These are phyloP conservation scores for Talaromyces funiculosus DNA, from an alignment of 2,329 filamentous ascomycete genomes.

Conservation along the genomic window DNA sequence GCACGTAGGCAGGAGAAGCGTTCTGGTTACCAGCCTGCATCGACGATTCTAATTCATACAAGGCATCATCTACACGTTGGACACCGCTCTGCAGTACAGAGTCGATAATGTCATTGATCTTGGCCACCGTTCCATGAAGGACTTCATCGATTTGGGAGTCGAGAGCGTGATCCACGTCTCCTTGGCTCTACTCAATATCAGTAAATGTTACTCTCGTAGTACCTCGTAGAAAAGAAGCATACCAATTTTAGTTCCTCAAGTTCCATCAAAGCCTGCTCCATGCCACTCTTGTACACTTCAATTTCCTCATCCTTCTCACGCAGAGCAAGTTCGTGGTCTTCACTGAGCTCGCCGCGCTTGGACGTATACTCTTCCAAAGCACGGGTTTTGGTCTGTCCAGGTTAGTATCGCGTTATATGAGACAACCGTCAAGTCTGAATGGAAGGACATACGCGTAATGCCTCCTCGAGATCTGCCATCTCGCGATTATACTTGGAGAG, in stretches of 20 bases:
- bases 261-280: constrained; percentile 93
- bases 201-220: not conserved
- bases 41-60: constrained; percentile 94
- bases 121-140: constrained; percentile 76
- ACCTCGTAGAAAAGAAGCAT: constrained; percentile 18
- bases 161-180: constrained; percentile 70
- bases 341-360: constrained; percentile 72
- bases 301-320: constrained; percentile 96
- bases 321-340: constrained; percentile 77
- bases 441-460: constrained; percentile 51
- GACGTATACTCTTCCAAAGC: constrained; percentile 77
- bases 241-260: constrained; percentile 74
- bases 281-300: constrained; percentile 94
- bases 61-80: constrained; percentile 86
- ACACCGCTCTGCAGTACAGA: constrained; percentile 91
- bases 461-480: constrained; percentile 93
- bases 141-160: constrained; percentile 89
- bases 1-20: constrained; percentile 85
- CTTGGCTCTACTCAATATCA: constrained; percentile 50
- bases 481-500: constrained; percentile 94
- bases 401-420: constrained; percentile 6
- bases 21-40: constrained; percentile 99
- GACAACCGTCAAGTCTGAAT: not conserved
- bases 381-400: constrained; percentile 71
- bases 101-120: constrained; percentile 97